These are phyloP conservation scores for Verticillium albo-atrum DNA, from an alignment of 2,329 filamentous ascomycete species.

Conservation along the genomic window DNA sequence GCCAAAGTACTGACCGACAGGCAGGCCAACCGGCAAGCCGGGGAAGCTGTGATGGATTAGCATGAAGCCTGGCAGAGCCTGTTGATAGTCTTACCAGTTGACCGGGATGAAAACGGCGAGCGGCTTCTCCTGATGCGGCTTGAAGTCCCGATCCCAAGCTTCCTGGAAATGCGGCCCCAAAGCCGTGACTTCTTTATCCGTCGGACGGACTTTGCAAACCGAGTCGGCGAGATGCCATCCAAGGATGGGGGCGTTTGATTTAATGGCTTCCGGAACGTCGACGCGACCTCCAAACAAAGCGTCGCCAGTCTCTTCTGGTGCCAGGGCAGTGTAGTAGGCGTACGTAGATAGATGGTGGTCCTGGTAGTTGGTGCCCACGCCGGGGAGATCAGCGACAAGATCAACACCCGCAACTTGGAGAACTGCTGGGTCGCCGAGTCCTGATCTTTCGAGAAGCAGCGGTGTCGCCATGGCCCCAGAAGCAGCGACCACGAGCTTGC, in stretches of 20 bases:
- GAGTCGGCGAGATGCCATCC: conserved; percentile 56
- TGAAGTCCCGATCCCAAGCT: conserved; percentile 53
- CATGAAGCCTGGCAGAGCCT: not conserved
- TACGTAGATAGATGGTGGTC: conserved; percentile 52
- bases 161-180: conserved; percentile 48
- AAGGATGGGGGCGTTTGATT: conserved; percentile 41
- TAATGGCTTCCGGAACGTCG: conserved; percentile 38
- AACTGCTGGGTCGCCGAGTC: conserved; percentile 47
- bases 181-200: conserved; percentile 43
- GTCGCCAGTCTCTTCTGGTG: conserved; percentile 38
- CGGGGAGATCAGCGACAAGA: conserved; percentile 40
- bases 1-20: conserved; percentile 44
- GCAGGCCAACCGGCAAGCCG: conserved; percentile 32
- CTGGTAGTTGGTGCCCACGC: conserved; percentile 50
- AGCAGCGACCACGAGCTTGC: conserved; percentile 46
- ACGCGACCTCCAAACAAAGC: conserved; percentile 43
- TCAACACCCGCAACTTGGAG: conserved; percentile 43
- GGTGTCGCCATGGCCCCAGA: conserved; percentile 50
- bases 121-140: conserved; percentile 34
- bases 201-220: conserved; percentile 51
- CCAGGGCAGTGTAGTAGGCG: conserved; percentile 35
- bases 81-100: conserved; percentile 20
- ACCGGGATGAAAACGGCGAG: conserved; percentile 38
- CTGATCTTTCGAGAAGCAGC: conserved; percentile 56
- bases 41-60: conserved; percentile 25